These are phyloP conservation scores for Draba incana DNA, from an alignment of 345 rosid genomes.

Conservation along the genomic window DNA sequence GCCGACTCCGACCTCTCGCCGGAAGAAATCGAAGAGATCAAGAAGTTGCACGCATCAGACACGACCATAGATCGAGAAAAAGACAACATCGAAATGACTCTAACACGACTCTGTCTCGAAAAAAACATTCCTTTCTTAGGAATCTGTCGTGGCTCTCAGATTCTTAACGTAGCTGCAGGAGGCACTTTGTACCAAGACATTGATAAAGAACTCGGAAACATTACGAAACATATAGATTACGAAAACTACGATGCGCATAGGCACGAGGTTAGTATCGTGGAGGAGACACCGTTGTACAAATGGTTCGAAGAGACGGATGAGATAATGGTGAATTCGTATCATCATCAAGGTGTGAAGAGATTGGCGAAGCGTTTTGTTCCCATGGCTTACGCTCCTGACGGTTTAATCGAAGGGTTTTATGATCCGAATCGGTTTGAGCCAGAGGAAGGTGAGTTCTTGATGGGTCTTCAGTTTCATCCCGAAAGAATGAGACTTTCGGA, in stretches of 20 bases:
- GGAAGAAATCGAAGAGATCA: slow-evolving; percentile 61
- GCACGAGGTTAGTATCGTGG: slow-evolving; percentile 50
- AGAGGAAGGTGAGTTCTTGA: slow-evolving; percentile 59
- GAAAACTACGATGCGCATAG: slow-evolving; percentile 63
- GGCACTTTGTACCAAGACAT: slow-evolving; percentile 70
- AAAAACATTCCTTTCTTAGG: slow-evolving; percentile 67
- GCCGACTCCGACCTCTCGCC: slow-evolving; percentile 46
- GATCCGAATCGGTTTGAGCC: slow-evolving; percentile 63
- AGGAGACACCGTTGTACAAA: slow-evolving; percentile 54
- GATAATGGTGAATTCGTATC: slow-evolving; percentile 70
- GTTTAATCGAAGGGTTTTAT: slow-evolving; percentile 75
- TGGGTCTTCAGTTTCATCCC: slow-evolving; percentile 73
- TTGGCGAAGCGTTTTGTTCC: slow-evolving; percentile 58
- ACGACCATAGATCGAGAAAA: slow-evolving; percentile 60
- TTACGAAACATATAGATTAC: slow-evolving; percentile 51
- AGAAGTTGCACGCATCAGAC: slow-evolving; percentile 50
- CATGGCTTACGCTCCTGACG: slow-evolving; percentile 71
- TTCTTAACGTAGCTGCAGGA: slow-evolving; percentile 71
- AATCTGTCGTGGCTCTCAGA: slow-evolving; percentile 75
- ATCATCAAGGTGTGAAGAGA: slow-evolving; percentile 67
- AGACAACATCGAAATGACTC: slow-evolving; percentile 60
- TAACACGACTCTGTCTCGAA: slow-evolving; percentile 64
- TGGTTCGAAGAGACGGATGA: slow-evolving; percentile 59
- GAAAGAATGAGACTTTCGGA: slow-evolving; percentile 60
- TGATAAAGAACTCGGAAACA: slow-evolving; percentile 47